Conservation (phyloP, 495 filamentous ascomycete genomes). For the Cryomyces minteri region DNA sequence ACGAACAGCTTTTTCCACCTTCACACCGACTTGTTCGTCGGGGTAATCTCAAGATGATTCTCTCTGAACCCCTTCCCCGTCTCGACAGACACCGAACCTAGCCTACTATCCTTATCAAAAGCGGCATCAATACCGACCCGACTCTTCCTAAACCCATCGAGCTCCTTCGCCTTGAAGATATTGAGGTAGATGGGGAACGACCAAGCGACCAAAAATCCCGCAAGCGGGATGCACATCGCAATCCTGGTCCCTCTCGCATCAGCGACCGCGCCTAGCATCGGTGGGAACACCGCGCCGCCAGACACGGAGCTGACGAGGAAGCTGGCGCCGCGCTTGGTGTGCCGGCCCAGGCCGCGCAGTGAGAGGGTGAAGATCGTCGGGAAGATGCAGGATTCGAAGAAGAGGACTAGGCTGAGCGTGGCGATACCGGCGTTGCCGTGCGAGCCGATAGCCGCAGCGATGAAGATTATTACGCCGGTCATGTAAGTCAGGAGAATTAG, state of each 20-base stretch:
- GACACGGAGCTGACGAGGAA: conserved; percentile 46
- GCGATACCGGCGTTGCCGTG: conserved; percentile 19
- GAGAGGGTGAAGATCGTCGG: conserved; percentile 52
- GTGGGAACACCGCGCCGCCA: conserved; percentile 49
- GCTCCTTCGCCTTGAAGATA: conserved; percentile 24
- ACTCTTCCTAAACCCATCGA: conserved; percentile 28
- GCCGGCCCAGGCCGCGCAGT: conserved; percentile 48
- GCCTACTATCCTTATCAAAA: conserved; percentile 6
- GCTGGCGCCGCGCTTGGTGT: conserved; percentile 50
- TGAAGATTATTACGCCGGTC: conserved; percentile 31
- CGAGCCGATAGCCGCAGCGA: conserved; percentile 32
- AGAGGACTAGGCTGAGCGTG: conserved; percentile 44
- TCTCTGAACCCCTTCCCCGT: neutral
- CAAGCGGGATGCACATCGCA: conserved; percentile 24
- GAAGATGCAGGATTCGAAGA: conserved; percentile 54
- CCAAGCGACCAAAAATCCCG: conserved; percentile 20
- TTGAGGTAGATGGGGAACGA: conserved; percentile 30
- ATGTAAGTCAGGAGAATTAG: conserved; percentile 15
- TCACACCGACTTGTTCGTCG: neutral
- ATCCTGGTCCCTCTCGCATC: conserved; percentile 24
- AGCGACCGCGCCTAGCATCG: conserved; percentile 40
- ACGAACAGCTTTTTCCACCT: too few relatives aligned
- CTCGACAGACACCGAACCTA: neutral
- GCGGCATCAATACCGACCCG: conserved; percentile 13
- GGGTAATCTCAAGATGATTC: too few relatives aligned